Evolutionary conservation across 768 basidiomycete genomes (phyloP).

Genomic region (Leccinum pellstonianum): DNA sequence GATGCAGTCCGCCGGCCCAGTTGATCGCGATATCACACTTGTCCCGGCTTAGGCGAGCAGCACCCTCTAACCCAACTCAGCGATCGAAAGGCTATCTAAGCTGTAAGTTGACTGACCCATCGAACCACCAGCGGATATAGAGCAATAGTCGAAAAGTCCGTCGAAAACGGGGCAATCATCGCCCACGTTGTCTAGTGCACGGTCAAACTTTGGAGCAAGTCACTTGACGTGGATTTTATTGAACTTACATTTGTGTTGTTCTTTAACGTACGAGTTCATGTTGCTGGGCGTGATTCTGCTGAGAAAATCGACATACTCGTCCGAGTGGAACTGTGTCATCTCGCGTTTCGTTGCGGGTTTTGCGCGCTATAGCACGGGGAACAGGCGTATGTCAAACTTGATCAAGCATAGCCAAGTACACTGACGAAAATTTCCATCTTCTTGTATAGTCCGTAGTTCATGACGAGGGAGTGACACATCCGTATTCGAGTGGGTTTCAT

Average conservation of each 20-base stretch:
- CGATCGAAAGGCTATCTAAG: conserved; percentile 3
- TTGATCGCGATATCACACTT: conserved; percentile 99
- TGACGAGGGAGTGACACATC: conserved; percentile 99
- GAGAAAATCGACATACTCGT: conserved; percentile 98
- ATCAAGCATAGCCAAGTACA: conserved; percentile 13
- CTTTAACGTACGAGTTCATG: conserved; percentile 90
- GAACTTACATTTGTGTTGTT: conserved; percentile 89
- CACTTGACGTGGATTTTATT: not conserved
- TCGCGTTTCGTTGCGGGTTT: conserved; percentile 99
- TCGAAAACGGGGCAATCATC: conserved; percentile 99
- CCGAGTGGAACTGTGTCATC: conserved; percentile 99
- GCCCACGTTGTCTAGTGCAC: conserved; percentile 82
- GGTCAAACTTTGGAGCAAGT: not conserved
- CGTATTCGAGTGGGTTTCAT: conserved; percentile 99
- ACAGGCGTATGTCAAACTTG: conserved; percentile 1
- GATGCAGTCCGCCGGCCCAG: conserved; percentile 98
- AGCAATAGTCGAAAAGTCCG: conserved; percentile 97
- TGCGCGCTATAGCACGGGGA: conserved; percentile 62
- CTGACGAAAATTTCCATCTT: conserved; percentile 99
- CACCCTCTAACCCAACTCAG: conserved; percentile 70
- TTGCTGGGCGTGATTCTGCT: conserved; percentile 92
- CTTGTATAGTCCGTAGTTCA: conserved; percentile 99
- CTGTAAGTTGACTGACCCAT: conserved; percentile 69
- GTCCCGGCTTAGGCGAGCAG: conserved; percentile 89
- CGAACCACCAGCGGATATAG: conserved; percentile 98